Evolutionary conservation across 2,329 filamentous ascomycete species (phyloP), one percentile per base, ranked within the genome.

Genomic region (Clonostachys rhizophaga): DNA sequence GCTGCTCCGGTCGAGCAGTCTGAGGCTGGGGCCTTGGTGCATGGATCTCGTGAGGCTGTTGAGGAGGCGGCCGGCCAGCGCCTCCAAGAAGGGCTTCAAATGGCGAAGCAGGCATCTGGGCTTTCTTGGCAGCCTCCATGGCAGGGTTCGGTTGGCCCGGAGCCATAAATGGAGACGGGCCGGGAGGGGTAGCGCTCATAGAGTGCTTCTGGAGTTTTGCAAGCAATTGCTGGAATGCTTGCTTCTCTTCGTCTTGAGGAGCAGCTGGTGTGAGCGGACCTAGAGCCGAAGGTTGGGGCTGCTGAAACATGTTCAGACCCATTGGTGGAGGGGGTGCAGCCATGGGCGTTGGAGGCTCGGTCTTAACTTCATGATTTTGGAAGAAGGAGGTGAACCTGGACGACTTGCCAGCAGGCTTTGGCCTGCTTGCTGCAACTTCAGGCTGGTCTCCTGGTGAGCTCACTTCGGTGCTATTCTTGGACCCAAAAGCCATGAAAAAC

Each of bases 341-440:
- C n/a, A 20, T 41, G 3, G 44, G 40, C 17, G 43, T 11, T 13
- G 47, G 14, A 30, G 42, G 44, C 44, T 46, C 46, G 20, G 34
- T 17, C 43, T 39, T 42, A 40, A 34, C 40, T 16, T 43, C 44
- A 14, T 49, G 47, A 30, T n/a, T 39, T 41, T 44, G 42, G 61
- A 91, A 89, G 56, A 96, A 87, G 4, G 86, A 89, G 44, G 90
- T 91, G 61, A 96, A 96, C 47, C 90, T 79, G 12, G 91, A 96
- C 6, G 87, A 81, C 59, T 92, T 91, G 24, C 60, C 66, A 4
- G 67, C 69, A 2, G 77, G 63, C 61, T 87, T 88, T 12, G 75
- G 65, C 58, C 77, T 80, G 41, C 63, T 52, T n/a, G 60, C 52
- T 13, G 71, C 68, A 30, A 30, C 24, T 43, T 70, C 67, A 36